A percentile compares a stretch with the other conserved stretches of the same genome.
These are phyloP conservation scores for Diphasiastrum complanatum DNA, from an alignment of 83 land plant genomes.

Conservation along the genomic window DNA sequence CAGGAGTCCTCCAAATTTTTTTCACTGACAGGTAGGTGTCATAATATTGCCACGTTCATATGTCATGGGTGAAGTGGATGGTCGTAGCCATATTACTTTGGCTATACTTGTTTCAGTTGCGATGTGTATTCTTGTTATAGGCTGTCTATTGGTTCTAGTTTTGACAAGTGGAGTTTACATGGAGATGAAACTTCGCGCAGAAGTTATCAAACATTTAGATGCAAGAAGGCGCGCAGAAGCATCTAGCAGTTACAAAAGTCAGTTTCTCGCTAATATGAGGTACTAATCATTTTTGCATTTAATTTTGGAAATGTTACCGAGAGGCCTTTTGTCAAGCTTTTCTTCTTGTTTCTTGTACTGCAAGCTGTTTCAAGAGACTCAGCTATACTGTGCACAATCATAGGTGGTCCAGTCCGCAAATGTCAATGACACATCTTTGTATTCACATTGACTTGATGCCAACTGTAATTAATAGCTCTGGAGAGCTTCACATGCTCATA, in stretches of 20 bases:
- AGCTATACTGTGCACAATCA: too few species aligned
- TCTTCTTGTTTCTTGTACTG: too few species aligned
- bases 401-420: too few species aligned
- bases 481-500: too few species aligned
- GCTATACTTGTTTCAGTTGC: constrained; percentile 62
- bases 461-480: too few species aligned
- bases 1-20: neutral
- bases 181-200: constrained; percentile 80
- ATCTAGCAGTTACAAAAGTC: constrained; percentile 81
- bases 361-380: too few species aligned
- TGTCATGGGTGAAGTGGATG: constrained; percentile 72
- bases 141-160: constrained; percentile 63
- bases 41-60: constrained; percentile 63
- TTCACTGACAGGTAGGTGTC: constrained; percentile 55
- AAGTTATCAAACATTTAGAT: constrained; percentile 70
- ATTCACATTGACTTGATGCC: too few species aligned
- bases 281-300: too few species aligned
- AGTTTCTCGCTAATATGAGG: constrained; percentile 90
- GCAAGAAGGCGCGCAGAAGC: constrained; percentile 85
- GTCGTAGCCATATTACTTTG: constrained; percentile 53
- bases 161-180: constrained; percentile 78
- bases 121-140: constrained; percentile 53
- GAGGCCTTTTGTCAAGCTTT: too few species aligned
- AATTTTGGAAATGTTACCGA: too few species aligned
- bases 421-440: too few species aligned